Evolutionary conservation across 1,139 yeast genomes (phyloP), one percentile per base, ranked within the genome.

Genomic region (Lizanozyma gosingica): DNA sequence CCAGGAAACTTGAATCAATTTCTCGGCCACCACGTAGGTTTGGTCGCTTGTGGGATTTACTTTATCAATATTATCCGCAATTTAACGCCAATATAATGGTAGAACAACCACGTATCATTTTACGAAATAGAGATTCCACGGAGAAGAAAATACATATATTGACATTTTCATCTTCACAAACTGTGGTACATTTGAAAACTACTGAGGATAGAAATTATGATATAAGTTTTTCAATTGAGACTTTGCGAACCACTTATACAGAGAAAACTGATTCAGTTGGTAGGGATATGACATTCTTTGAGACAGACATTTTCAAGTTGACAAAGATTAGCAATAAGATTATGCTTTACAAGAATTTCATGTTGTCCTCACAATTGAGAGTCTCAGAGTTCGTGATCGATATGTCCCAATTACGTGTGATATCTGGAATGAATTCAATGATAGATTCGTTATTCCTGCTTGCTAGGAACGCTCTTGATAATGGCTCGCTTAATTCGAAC

Each of bases 51-150:
- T 45, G 56, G 43, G 45, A 47, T 15, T 52, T 65, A 15, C 53
- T 74, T 3, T 62, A 69, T 41, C 74, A 72, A 32, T 60, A 59
- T 43, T 73, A 71, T 42, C 78, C 78, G 2, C 52, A 54, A 9
- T 49, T 69, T 11, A 72, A 67, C 45, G 51, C 70, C 22, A 67
- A 67, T 43, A 50, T 66, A 33, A 65, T 69, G 3, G 57, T 70
- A 37, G 73, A 66, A 43, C 75, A 69, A 46, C 77, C 78, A 8
- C 52, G 73, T 22, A 41, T 62, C 3, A 58, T 73, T 6, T 47
- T 71, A 1, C 50, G 73, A 22, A 62, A 62, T 39, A 18, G 39
- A 18, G 50, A 53, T 15, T 55, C 56, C 15, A 43, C 43, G 11
- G 47, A 47, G 2, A 48, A 58, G 3, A 49, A 57, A 15, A 50